These are phyloP conservation scores for Fagopyrum tataricum DNA, from an alignment of 148 eudicot genomes.

Conservation along the genomic window DNA sequence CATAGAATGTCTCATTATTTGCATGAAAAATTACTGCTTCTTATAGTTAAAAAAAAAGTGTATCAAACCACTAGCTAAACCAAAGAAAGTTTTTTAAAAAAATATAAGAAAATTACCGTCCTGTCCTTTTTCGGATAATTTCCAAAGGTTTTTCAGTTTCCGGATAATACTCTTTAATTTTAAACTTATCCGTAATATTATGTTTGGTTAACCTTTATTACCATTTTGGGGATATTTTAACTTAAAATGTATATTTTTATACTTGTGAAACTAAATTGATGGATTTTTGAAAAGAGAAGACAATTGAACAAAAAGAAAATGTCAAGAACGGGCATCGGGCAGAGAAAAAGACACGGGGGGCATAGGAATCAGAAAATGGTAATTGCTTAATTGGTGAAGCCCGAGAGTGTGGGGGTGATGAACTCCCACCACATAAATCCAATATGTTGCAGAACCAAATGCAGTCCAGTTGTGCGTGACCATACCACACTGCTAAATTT, in stretches of 20 bases:
- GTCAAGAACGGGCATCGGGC: slow-evolving; percentile 9
- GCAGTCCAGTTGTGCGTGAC: not conserved
- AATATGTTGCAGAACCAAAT: not conserved
- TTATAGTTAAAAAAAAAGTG: too few species aligned
- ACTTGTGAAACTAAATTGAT: too few species aligned
- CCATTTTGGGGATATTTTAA: too few species aligned
- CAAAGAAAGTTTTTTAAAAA: not conserved
- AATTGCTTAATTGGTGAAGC: not conserved
- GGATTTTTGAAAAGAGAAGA: not conserved
- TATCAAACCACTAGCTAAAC: not conserved
- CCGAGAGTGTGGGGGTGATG: slow-evolving; percentile 7
- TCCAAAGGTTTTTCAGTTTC: too few species aligned
- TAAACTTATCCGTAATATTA: too few species aligned
- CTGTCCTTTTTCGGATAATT: too few species aligned
- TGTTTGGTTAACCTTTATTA: too few species aligned
- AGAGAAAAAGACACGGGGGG: not conserved
- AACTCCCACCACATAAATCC: not conserved
- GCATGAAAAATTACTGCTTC: too few species aligned
- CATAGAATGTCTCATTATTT: too few species aligned
- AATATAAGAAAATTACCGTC: not conserved
- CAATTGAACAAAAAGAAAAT: slow-evolving; percentile 5
- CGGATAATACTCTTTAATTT: too few species aligned
- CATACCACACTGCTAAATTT: not conserved
- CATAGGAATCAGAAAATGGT: not conserved
- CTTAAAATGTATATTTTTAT: too few species aligned